These are phyloP conservation scores for Amorphotheca resinae DNA, from an alignment of 495 filamentous ascomycete genomes.

Conservation along the genomic window DNA sequence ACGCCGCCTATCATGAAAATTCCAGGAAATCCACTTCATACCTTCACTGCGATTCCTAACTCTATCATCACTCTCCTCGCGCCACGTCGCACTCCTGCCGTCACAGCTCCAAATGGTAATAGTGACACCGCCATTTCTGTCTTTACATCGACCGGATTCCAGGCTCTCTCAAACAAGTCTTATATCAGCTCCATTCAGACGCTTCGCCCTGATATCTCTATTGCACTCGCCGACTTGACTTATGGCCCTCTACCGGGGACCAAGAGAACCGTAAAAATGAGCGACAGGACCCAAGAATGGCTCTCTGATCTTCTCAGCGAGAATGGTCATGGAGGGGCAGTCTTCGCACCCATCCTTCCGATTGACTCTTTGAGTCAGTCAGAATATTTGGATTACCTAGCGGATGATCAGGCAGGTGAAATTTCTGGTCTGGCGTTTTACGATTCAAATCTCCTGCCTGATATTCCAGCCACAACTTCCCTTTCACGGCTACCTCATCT, in stretches of 20 bases:
- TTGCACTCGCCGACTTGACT: slow-evolving; percentile 68
- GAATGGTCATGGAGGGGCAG: slow-evolving; percentile 26
- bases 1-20: slow-evolving; percentile 31
- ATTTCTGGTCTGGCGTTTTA: slow-evolving; percentile 78
- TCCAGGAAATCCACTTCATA: slow-evolving; percentile 42
- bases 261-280: slow-evolving; percentile 71
- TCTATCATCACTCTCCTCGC: slow-evolving; percentile 56
- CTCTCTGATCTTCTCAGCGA: slow-evolving; percentile 44
- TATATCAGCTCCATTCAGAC: slow-evolving; percentile 50
- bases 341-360: slow-evolving; percentile 77
- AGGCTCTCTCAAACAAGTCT: slow-evolving; percentile 48
- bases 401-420: slow-evolving; percentile 34
- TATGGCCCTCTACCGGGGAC: slow-evolving; percentile 41
- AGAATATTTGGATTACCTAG: slow-evolving; percentile 60
- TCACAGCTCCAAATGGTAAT: slow-evolving; percentile 60
- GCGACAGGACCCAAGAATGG: slow-evolving; percentile 68
- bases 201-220: slow-evolving; percentile 66
- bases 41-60: slow-evolving; percentile 52
- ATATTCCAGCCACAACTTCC: slow-evolving; percentile 44
- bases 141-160: slow-evolving; percentile 74
- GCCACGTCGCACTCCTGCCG: slow-evolving; percentile 63
- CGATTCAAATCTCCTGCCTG: slow-evolving; percentile 52
- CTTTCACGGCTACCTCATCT: slow-evolving; percentile 53
- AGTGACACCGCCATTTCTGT: slow-evolving; percentile 60
- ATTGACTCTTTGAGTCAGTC: slow-evolving; percentile 60